Evolutionary conservation across 768 basidiomycete species (phyloP).

Genomic region (Termitomyces heimii): DNA sequence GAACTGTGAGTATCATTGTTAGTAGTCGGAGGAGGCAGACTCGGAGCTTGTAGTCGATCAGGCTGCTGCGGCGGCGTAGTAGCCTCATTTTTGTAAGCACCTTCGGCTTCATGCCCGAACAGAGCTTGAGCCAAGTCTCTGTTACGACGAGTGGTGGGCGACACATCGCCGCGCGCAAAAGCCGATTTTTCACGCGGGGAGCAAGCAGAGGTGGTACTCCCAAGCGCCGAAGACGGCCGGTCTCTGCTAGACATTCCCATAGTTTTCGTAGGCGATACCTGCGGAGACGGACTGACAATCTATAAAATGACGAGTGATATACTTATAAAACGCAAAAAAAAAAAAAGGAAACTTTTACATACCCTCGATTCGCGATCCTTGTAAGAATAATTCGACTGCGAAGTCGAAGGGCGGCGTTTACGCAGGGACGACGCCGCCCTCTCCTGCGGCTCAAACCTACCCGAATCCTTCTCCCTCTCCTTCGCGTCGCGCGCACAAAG

Average conservation of each 20-base stretch:
- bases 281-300: slow-evolving; percentile 57
- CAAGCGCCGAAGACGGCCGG: slow-evolving; percentile 18
- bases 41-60: background rate
- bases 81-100: slow-evolving; percentile 4
- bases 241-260: slow-evolving; percentile 23
- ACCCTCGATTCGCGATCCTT: slow-evolving; percentile 41
- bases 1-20: slow-evolving; percentile 18
- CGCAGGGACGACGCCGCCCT: slow-evolving; percentile 62
- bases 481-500: slow-evolving; percentile 58
- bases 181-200: slow-evolving; percentile 7
- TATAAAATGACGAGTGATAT: slow-evolving; percentile 20
- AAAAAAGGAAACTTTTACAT: slow-evolving; percentile 8
- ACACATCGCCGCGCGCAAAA: slow-evolving; percentile 27
- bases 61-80: background rate
- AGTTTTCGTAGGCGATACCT: slow-evolving; percentile 31
- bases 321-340: slow-evolving; percentile 8
- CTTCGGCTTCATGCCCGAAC: slow-evolving; percentile 45
- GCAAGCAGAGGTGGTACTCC: slow-evolving; percentile 10
- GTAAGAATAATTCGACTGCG: slow-evolving; percentile 71
- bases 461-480: slow-evolving; percentile 32
- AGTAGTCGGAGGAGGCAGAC: slow-evolving; percentile 1
- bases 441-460: slow-evolving; percentile 49
- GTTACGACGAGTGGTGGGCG: slow-evolving; percentile 55
- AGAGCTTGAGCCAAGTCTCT: slow-evolving; percentile 73
- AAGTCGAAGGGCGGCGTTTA: slow-evolving; percentile 72